Evolutionary conservation across 805 yeast genomes (phyloP), one percentile per base, ranked within the genome.

Genomic region (Saccharomycopsis fodiens): DNA sequence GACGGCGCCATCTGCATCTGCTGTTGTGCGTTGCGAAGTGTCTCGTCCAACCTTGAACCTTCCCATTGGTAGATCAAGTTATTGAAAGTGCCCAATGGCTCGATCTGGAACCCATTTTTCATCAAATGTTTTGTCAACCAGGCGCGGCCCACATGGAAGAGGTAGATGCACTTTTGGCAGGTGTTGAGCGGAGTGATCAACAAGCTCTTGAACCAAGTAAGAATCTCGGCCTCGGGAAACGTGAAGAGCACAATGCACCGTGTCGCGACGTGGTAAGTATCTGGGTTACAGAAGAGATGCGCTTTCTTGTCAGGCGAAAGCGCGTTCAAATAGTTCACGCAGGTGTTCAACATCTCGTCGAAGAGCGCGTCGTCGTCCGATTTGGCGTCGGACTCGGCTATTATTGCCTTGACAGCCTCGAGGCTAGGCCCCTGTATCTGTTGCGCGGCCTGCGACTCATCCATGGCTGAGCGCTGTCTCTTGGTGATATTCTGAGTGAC

Each of bases 171-270:
- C 3, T 68, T 61, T 2, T 68, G 63, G 60, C 93, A 84, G 3
- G 57, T 48, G 31, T 64, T 60, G 12, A 83, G 59, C 20, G 70
- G 63, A 1, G 60, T 57, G 3, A 61, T 58, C 41, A 75, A 63
- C 12, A 55, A 53, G 7, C 65, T 64, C 41, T 69, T 67, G 44
- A 71, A 60, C 69, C 76, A 70, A 3, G 55, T 55, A 15, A 72
- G 64, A 1, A 72, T 69, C n/a, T 65, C 69, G 32, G 65, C 65
- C 21, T 68, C 73, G 2, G 70, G 69, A 54, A 81, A 79, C 2
- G 88, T 79, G 57, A 80, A 79, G 48, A 79, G 62, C 13, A 82
- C 73, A 44, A 82, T 59, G 7, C 73, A 63, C 55, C 79, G 79
- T 12, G 72, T 67, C 7, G 82, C 66, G 17, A 77, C 66, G 2